phyloP scores from a whole-genome alignment of 768 basidiomycete genomes.

The Cystobasidium onofrii region DNA sequence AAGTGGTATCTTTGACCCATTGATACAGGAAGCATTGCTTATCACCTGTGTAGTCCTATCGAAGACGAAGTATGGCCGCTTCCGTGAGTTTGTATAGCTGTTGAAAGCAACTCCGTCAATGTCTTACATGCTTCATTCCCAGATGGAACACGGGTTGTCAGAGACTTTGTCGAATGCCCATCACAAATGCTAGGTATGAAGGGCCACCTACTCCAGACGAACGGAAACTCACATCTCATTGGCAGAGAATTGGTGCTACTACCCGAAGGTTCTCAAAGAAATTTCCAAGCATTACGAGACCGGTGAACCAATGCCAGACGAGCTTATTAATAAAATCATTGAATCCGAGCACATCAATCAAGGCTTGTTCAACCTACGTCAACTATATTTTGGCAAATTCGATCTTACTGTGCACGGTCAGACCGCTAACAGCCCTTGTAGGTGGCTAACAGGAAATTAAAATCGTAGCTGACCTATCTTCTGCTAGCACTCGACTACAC shows the following conservation, averaged over 20 bases:
- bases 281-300: conserved; percentile 78
- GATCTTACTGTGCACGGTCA: conserved; percentile 58
- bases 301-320: conserved; percentile 60
- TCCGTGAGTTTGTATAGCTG: conserved; percentile 52
- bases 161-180: conserved; percentile 34
- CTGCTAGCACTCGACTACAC: conserved; percentile 58
- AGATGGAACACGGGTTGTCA: conserved; percentile 27
- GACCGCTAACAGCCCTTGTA: conserved; percentile 46
- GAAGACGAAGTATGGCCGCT: conserved; percentile 48
- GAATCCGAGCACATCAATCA: conserved; percentile 54
- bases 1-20: not conserved
- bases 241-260: conserved; percentile 63
- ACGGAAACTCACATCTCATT: not conserved
- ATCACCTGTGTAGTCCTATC: not conserved
- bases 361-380: conserved; percentile 70
- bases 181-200: not conserved
- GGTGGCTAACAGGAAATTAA: not conserved
- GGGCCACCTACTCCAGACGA: not conserved
- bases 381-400: conserved; percentile 74
- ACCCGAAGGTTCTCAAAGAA: conserved; percentile 55
- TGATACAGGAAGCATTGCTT: too few species aligned
- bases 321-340: conserved; percentile 69
- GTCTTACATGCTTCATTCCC: conserved; percentile 55
- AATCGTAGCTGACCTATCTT: conserved; percentile 25
- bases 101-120: conserved; percentile 65